Evolutionary conservation across 331 rosid genomes (phyloP).

Genomic region (Spiraea crenata): DNA sequence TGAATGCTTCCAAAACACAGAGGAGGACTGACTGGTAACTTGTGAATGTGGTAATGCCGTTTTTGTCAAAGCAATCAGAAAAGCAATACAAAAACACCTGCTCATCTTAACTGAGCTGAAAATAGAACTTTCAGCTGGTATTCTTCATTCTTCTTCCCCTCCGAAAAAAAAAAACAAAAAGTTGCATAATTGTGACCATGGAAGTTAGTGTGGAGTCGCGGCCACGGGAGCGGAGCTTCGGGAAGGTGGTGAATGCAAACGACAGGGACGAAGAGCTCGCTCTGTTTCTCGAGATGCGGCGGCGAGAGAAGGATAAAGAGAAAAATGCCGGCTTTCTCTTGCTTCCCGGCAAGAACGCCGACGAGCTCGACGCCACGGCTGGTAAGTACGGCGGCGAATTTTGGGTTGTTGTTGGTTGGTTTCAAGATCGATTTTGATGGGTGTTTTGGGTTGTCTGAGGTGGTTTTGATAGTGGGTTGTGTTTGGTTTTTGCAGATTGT

Average conservation of each 20-base stretch:
- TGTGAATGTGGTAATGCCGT: neutral
- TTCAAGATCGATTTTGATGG: neutral
- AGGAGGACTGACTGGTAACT: neutral
- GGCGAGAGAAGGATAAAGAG: slow-evolving; percentile 75
- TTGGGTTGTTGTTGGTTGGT: neutral
- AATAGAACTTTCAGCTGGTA: neutral
- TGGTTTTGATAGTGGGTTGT: neutral
- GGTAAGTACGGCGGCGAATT: slow-evolving; percentile 33
- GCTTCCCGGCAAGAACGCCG: slow-evolving; percentile 32
- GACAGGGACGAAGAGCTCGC: slow-evolving; percentile 76
- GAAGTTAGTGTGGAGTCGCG: slow-evolving; percentile 3
- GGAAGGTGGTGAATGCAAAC: slow-evolving; percentile 65
- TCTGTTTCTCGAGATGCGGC: slow-evolving; percentile 77
- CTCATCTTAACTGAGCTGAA: neutral
- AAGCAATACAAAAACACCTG: slow-evolving; percentile 16
- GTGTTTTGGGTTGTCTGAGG: neutral
- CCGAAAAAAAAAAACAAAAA: too few relatives aligned
- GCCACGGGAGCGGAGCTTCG: slow-evolving; percentile 34
- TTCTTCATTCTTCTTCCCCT: neutral
- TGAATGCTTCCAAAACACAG: slow-evolving; percentile 7
- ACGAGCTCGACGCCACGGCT: slow-evolving; percentile 48
- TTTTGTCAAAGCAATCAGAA: slow-evolving; percentile 3
- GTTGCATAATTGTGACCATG: neutral
- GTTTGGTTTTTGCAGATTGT: slow-evolving; percentile 40
- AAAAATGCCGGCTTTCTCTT: slow-evolving; percentile 34